Evolutionary conservation across 768 basidiomycete genomes (phyloP).

Genomic region (Chalciporus pseudorubinellus): DNA sequence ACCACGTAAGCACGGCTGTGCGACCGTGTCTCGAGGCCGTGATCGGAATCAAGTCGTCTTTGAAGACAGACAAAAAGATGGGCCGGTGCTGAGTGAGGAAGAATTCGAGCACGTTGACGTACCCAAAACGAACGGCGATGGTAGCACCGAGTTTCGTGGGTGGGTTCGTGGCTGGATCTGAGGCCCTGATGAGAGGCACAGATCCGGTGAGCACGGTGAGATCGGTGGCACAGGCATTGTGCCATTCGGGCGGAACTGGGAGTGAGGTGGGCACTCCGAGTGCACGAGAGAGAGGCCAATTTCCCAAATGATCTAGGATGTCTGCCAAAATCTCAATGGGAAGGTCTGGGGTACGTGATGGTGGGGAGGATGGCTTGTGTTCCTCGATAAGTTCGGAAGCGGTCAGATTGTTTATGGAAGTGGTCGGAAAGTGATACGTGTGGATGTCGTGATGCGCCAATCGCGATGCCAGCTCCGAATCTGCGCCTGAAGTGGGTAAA

Average conservation of each 20-base stretch:
- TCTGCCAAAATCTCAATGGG: constrained; percentile 75
- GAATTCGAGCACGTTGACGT: constrained; percentile 73
- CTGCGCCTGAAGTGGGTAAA: constrained; percentile 61
- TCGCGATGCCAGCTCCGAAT: constrained; percentile 64
- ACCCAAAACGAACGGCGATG: constrained; percentile 67
- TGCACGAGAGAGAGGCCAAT: constrained; percentile 82
- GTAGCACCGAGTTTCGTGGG: constrained; percentile 71
- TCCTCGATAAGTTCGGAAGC: constrained; percentile 21
- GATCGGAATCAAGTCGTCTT: constrained; percentile 68
- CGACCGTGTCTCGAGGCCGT: constrained; percentile 78
- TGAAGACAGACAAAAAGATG: constrained; percentile 64
- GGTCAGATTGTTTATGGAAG: constrained; percentile 30
- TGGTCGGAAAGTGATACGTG: constrained; percentile 57
- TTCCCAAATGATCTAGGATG: constrained; percentile 74
- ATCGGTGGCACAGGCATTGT: constrained; percentile 65
- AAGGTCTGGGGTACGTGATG: constrained; percentile 52
- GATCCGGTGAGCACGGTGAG: constrained; percentile 67
- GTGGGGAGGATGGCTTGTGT: constrained; percentile 26
- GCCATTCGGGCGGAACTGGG: constrained; percentile 67
- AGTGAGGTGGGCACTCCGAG: constrained; percentile 73
- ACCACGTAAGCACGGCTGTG: constrained; percentile 74
- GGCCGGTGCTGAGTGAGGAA: constrained; percentile 63
- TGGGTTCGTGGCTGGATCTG: constrained; percentile 51
- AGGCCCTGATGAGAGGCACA: constrained; percentile 57
- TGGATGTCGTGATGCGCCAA: constrained; percentile 75